These are phyloP conservation scores for Zygoascus hellenicus DNA, from an alignment of 1,139 yeast species.

Conservation along the genomic window DNA sequence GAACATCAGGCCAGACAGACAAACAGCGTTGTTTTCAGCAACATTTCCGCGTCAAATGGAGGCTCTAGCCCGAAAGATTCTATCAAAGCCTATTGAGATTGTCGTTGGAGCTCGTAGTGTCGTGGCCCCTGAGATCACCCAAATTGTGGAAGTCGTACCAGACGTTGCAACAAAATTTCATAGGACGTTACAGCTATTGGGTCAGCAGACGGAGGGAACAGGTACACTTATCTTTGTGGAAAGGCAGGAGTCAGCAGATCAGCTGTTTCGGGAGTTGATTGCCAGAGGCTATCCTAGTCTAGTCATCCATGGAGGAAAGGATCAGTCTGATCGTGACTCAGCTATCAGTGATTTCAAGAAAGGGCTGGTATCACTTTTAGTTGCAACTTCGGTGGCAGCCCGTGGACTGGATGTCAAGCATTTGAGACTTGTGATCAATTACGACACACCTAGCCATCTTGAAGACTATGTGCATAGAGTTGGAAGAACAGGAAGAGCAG, in stretches of 20 bases:
- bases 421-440: slow-evolving; percentile 72
- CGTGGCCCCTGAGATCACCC: slow-evolving; percentile 77
- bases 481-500: slow-evolving; percentile 96
- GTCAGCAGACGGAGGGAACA: slow-evolving; percentile 36
- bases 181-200: slow-evolving; percentile 49
- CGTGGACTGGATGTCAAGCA: slow-evolving; percentile 90
- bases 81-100: slow-evolving; percentile 64
- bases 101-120: slow-evolving; percentile 77
- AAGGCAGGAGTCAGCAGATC: slow-evolving; percentile 77
- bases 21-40: slow-evolving; percentile 90
- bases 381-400: slow-evolving; percentile 94
- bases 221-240: slow-evolving; percentile 81
- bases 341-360: slow-evolving; percentile 68
- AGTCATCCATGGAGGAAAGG: slow-evolving; percentile 90
- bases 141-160: slow-evolving; percentile 57
- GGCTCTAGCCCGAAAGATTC: slow-evolving; percentile 57
- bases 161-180: slow-evolving; percentile 49
- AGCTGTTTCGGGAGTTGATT: slow-evolving; percentile 52
- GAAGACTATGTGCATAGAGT: slow-evolving; percentile 96
- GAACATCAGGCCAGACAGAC: slow-evolving; percentile 79
- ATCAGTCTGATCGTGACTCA: slow-evolving; percentile 73
- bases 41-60: slow-evolving; percentile 84
- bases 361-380: slow-evolving; percentile 56
- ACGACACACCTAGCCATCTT: slow-evolving; percentile 85
- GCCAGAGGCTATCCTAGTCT: slow-evolving; percentile 53